Conservation (phyloP, 495 filamentous ascomycete genomes). For the Penicillium chermesinum region DNA sequence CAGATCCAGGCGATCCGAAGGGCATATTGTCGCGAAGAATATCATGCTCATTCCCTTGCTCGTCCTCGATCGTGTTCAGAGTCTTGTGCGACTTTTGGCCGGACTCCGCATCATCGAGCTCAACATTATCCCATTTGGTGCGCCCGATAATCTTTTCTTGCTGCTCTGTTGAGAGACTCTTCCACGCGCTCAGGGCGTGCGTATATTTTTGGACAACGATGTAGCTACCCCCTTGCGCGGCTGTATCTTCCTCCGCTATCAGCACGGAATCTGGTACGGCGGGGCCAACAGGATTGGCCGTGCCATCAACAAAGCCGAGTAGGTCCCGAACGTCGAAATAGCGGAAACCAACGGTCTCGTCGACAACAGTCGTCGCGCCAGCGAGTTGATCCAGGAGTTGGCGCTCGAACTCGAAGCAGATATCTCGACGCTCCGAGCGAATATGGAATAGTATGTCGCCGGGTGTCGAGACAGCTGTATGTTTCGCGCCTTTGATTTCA, state of each 20-base stretch:
- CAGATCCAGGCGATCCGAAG: conserved; percentile 48
- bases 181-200: conserved; percentile 48
- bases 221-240: conserved; percentile 45
- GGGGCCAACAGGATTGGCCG: conserved; percentile 51
- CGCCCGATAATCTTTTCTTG: conserved; percentile 55
- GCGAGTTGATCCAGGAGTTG: conserved; percentile 48
- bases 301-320: conserved; percentile 56
- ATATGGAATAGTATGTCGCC: conserved; percentile 56
- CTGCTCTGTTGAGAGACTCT: conserved; percentile 40
- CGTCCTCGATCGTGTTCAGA: conserved; percentile 50
- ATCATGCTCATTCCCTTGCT: conserved; percentile 45
- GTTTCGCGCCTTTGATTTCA: conserved; percentile 38
- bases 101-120: conserved; percentile 46
- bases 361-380: conserved; percentile 39
- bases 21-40: conserved; percentile 59
- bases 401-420: conserved; percentile 54
- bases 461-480: conserved; percentile 47
- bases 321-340: conserved; percentile 57
- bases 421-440: conserved; percentile 50
- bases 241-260: conserved; percentile 38
- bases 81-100: conserved; percentile 51
- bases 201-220: conserved; percentile 56
- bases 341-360: conserved; percentile 53
- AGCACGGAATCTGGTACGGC: conserved; percentile 41
- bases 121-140: conserved; percentile 52